Percentiles rank a stretch among this genome's conserved stretches.
These are phyloP conservation scores for Scedosporium aurantiacum DNA, from an alignment of 2,329 filamentous ascomycete species.

Conservation along the genomic window DNA sequence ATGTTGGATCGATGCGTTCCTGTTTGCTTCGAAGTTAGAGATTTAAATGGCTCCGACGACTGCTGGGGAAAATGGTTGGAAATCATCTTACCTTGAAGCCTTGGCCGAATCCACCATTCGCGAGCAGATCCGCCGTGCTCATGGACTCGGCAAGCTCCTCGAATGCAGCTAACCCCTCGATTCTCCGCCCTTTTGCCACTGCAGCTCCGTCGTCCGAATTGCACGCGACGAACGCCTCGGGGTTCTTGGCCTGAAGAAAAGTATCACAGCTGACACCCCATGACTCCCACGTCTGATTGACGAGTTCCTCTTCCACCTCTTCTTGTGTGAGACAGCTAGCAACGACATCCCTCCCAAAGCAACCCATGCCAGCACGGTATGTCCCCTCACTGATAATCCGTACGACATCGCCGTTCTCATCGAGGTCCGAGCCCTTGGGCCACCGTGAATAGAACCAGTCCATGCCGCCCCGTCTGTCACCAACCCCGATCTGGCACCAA, in stretches of 20 bases:
- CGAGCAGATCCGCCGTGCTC: slow-evolving; percentile 56
- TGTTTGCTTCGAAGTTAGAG: slow-evolving; percentile 14
- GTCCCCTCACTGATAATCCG: slow-evolving; percentile 75
- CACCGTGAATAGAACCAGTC: slow-evolving; percentile 80
- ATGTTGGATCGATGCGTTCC: slow-evolving; percentile 49
- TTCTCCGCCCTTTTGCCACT: background rate
- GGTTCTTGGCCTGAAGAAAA: slow-evolving; percentile 27
- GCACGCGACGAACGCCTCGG: slow-evolving; percentile 33
- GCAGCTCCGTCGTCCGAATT: slow-evolving; percentile 20
- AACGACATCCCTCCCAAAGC: slow-evolving; percentile 53
- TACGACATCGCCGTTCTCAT: slow-evolving; percentile 54
- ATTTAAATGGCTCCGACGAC: background rate
- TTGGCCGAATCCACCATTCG: slow-evolving; percentile 33
- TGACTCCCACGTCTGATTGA: slow-evolving; percentile 54
- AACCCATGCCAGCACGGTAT: slow-evolving; percentile 68
- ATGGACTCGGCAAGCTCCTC: slow-evolving; percentile 45
- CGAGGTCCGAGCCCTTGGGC: slow-evolving; percentile 59
- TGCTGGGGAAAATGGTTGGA: background rate
- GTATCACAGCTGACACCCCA: slow-evolving; percentile 56
- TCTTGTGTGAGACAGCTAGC: slow-evolving; percentile 16
- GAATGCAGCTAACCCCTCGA: slow-evolving; percentile 33
- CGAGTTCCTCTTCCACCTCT: slow-evolving; percentile 48
- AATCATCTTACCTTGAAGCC: slow-evolving; percentile 21
- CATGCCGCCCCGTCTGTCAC: slow-evolving; percentile 75
- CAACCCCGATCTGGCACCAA: slow-evolving; percentile 94